These are phyloP conservation scores for Aspergillus viridinutans DNA, from an alignment of 2,329 filamentous ascomycete genomes.

Conservation along the genomic window DNA sequence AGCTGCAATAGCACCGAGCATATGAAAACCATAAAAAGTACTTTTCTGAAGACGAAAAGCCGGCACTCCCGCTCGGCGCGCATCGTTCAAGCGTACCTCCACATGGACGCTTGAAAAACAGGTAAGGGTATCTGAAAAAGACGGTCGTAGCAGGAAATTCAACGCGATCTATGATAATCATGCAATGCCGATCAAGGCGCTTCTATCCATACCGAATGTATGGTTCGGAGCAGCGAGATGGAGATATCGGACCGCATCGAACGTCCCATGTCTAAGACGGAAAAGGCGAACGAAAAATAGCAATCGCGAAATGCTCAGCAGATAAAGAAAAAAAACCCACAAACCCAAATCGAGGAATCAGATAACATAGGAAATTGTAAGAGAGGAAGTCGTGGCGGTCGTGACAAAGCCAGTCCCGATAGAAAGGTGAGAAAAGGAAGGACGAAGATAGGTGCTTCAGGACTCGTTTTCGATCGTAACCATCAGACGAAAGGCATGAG, in stretches of 20 bases:
- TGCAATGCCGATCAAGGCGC: constrained; percentile 39
- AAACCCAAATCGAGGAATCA: constrained; percentile 18
- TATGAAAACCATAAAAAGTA: constrained; percentile 37
- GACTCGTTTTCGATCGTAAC: constrained; percentile 38
- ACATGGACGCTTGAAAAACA: constrained; percentile 39
- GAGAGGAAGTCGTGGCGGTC: constrained; percentile 42
- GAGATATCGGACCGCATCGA: constrained; percentile 36
- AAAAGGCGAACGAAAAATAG: constrained; percentile 23
- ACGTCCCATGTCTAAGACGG: constrained; percentile 33
- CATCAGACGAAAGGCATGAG: constrained; percentile 30
- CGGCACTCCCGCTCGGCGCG: constrained; percentile 35
- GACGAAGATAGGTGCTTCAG: constrained; percentile 25
- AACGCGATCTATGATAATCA: constrained; percentile 52
- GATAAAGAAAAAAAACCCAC: constrained; percentile 21
- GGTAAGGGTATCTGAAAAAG: constrained; percentile 46
- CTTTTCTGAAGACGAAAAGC: constrained; percentile 36
- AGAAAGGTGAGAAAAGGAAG: constrained; percentile 16
- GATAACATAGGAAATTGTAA: constrained; percentile 23
- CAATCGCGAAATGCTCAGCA: constrained; percentile 23
- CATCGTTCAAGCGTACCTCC: constrained; percentile 37
- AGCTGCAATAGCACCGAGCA: constrained; percentile 37
- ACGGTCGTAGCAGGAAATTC: constrained; percentile 40
- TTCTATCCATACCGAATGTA: constrained; percentile 20
- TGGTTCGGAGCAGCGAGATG: constrained; percentile 25
- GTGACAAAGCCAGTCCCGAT: constrained; percentile 43